phyloP scores from a whole-genome alignment of 495 filamentous ascomycete species.

The Penicillium macrosclerotiorum region DNA sequence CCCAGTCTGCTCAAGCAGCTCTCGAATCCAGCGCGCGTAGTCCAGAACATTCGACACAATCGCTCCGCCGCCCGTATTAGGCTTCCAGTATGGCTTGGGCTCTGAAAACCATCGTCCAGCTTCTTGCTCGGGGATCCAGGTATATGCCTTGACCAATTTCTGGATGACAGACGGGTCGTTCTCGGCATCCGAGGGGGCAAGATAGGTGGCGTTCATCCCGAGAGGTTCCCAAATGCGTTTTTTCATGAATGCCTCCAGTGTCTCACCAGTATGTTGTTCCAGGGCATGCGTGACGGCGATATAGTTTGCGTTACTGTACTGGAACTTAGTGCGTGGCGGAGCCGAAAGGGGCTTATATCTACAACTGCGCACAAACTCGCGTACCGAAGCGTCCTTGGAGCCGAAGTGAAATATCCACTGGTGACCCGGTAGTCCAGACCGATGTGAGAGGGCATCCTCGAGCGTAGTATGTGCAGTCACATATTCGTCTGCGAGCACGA shows the following conservation, averaged over 20 bases:
- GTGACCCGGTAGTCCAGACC: slow-evolving; percentile 45
- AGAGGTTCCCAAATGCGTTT: slow-evolving; percentile 48
- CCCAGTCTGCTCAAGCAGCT: slow-evolving; percentile 26
- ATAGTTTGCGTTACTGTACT: slow-evolving; percentile 55
- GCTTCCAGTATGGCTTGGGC: slow-evolving; percentile 23
- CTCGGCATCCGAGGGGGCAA: slow-evolving; percentile 26
- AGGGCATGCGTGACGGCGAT: slow-evolving; percentile 41
- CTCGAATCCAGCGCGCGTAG: slow-evolving; percentile 50
- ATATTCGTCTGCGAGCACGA: slow-evolving; percentile 46
- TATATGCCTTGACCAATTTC: slow-evolving; percentile 20
- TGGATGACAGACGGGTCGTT: neutral
- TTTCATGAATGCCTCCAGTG: slow-evolving; percentile 38
- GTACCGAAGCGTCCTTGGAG: slow-evolving; percentile 3
- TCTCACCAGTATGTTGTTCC: slow-evolving; percentile 37
- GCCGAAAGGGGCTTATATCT: slow-evolving; percentile 35
- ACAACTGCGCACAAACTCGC: slow-evolving; percentile 30
- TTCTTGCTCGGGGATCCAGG: slow-evolving; percentile 8
- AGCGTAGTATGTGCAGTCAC: slow-evolving; percentile 44
- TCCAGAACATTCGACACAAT: slow-evolving; percentile 52
- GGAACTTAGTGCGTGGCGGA: slow-evolving; percentile 34
- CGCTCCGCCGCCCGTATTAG: slow-evolving; percentile 48
- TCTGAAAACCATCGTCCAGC: slow-evolving; percentile 10
- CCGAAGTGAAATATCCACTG: slow-evolving; percentile 9
- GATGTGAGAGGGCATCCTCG: slow-evolving; percentile 51
- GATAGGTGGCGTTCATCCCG: slow-evolving; percentile 40